Evolutionary conservation across 169 alveolate genomes (phyloP).

Genomic region (Cryptosporidium sp.): DNA sequence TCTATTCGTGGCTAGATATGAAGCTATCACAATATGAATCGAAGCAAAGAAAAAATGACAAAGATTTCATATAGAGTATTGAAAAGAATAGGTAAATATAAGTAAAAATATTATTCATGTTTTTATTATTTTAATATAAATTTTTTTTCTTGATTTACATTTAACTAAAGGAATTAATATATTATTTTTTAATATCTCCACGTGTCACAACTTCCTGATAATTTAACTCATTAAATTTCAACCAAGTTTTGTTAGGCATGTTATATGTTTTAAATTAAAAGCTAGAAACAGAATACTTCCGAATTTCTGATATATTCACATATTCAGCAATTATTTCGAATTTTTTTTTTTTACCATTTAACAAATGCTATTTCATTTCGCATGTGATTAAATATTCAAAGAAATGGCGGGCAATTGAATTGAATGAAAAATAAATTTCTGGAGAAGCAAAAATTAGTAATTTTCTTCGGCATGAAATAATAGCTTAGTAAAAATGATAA

Average conservation of each 20-base stretch:
- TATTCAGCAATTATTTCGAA: not conserved
- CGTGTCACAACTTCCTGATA: not conserved
- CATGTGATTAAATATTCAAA: too few species aligned
- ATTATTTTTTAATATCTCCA: not conserved
- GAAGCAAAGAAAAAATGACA: constrained; percentile 7
- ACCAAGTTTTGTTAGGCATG: not conserved
- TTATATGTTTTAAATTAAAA: too few species aligned
- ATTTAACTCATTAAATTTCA: not conserved
- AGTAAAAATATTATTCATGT: not conserved
- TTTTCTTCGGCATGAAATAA: not conserved
- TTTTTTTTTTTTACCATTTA: not conserved
- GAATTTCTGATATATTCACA: too few species aligned
- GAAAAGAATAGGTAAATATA: not conserved
- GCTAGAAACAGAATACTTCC: too few species aligned
- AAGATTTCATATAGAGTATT: not conserved
- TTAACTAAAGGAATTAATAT: too few species aligned
- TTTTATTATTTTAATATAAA: not conserved
- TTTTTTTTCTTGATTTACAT: not conserved
- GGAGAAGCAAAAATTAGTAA: too few species aligned
- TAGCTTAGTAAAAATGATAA: constrained; percentile 21
- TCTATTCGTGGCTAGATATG: constrained; percentile 66
- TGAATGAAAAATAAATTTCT: too few species aligned
- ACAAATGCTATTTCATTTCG: too few species aligned
- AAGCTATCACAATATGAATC: constrained; percentile 41
- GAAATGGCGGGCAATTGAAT: too few species aligned